Evolutionary conservation across 805 yeast species (phyloP), one percentile per base, ranked within the genome.

Genomic region (Jamesozyma lodderae): DNA sequence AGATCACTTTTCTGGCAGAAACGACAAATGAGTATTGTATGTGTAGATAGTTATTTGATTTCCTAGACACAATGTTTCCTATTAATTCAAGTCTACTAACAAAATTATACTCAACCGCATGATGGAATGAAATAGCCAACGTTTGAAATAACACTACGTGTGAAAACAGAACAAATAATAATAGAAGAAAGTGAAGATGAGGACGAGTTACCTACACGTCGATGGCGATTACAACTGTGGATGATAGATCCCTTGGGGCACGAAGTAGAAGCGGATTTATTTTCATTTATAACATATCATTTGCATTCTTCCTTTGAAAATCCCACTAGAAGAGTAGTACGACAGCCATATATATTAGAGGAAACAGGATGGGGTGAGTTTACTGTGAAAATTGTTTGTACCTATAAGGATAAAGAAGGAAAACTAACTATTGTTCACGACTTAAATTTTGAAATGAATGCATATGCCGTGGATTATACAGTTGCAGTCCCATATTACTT

Each of bases 361-460:
- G 97, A 90, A 61, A 75, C 81, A 61, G 98, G 97, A 33, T 90
- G 97, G 97, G 98, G 97, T 54, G 96, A 88, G 53, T 90, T 90
- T 55, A 95, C 84, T 54, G 70, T 90, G 59, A 81, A 81, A 20
- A 78, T 92, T 42, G 69, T 79, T 4, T 68, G 90, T 38, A 78
- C 79, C 41, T 68, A 81, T 34, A 70, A 77, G 11, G 94, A 87
- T 40, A 80, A 79, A 49, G 79, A 78, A 36, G 97, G 96, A 20
- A 94, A 84, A 55, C 71, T 79, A 40, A 79, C 79, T 49, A 61
- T 88, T 5, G 72, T 69, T 50, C 97, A 92, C 59, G 96, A 90
- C 59, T 72, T 92, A 53, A 79, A 82, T 55, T 92, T 92, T 62
- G 65, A 72, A 41, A 74, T 78, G 53, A 79, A 79, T 54, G 77